Evolutionary conservation across 306 rosid genomes (phyloP), one percentile per base, ranked within the genome.

Genomic region (Neltuma alba): DNA sequence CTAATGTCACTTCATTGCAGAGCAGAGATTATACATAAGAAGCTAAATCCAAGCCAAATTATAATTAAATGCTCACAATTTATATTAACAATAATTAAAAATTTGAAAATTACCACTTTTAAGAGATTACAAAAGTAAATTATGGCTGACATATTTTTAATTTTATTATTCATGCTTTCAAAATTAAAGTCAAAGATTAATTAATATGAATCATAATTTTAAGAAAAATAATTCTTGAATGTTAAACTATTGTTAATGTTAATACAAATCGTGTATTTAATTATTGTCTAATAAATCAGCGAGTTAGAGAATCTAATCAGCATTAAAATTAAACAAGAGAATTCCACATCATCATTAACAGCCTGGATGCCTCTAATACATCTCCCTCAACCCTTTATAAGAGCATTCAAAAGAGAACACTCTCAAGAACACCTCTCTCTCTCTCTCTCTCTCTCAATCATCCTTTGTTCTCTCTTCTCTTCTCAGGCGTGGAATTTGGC

Each of bases 401-500:
- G 80, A 84, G 82, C 85, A 79, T 85, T 78, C 79, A 74, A 88
- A 80, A 84, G 76, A 82, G 72, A 42, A 68, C 65, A 65, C 83
- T 52, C 83, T 61, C 81, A 78, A 61, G 82, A 81, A 23, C 82
- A 78, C 79, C 86, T 84, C 73, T 38, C 33, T 5, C 54, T 11
- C 18, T 13, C 48, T 13, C 48, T 13, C 15, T 45, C 55, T 18
- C 82, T 82, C 84, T 84, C 89, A 84, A 89, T 91, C 87, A 86
- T 91, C 91, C 82, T 78, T 77, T 82, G 81, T 85, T 76, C 62
- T 85, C 82, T 83, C 60, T 75, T 85, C 89, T 72, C 74, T 81
- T 75, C 85, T 83, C 64, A 79, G 86, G 98, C 97, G 97, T 92
- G 98, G 96, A 85, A 86, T 91, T 89, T 69, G 84, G 93, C 89